phyloP scores from a whole-genome alignment of 2,329 filamentous ascomycete species.

The Colletotrichum falcatum region DNA sequence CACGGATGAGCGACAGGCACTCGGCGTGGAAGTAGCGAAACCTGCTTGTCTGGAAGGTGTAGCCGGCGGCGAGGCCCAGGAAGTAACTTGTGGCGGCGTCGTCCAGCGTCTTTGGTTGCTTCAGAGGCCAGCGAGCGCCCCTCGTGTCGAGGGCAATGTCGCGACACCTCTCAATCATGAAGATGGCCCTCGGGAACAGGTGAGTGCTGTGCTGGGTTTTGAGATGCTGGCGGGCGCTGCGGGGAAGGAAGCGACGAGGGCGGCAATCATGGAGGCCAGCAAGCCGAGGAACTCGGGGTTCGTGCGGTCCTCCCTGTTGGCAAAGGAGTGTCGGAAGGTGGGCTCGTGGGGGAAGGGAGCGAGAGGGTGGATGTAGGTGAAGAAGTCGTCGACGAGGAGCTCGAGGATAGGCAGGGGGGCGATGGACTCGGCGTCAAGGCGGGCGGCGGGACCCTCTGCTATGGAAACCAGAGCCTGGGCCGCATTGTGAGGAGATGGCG shows the following conservation, averaged over 20 bases:
- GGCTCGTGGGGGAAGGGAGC: conserved; percentile 84
- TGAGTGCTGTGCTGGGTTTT: conserved; percentile 74
- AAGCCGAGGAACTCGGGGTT: conserved; percentile 77
- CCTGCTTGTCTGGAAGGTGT: conserved; percentile 76
- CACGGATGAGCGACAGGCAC: conserved; percentile 75
- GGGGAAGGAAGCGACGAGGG: conserved; percentile 82
- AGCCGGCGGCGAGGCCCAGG: conserved; percentile 73
- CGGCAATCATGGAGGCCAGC: conserved; percentile 79
- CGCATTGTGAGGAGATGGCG: conserved; percentile 59
- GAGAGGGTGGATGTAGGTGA: conserved; percentile 83
- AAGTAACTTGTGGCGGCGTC: conserved; percentile 82
- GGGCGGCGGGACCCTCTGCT: conserved; percentile 50
- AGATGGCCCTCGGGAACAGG: conserved; percentile 75
- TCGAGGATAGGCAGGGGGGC: conserved; percentile 76
- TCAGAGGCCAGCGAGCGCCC: conserved; percentile 64
- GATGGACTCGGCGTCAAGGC: conserved; percentile 75
- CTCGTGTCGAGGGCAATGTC: conserved; percentile 76
- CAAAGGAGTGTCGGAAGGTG: conserved; percentile 78
- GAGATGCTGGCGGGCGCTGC: conserved; percentile 76
- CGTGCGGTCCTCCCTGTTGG: conserved; percentile 73
- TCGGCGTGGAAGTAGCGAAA: conserved; percentile 80
- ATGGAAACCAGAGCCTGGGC: conserved; percentile 63
- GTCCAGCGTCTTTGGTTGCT: conserved; percentile 62
- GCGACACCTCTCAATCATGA: conserved; percentile 78
- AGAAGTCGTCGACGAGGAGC: conserved; percentile 82